Evolutionary conservation across 805 yeast species (phyloP).

Genomic region (Clavispora vitiphila): DNA sequence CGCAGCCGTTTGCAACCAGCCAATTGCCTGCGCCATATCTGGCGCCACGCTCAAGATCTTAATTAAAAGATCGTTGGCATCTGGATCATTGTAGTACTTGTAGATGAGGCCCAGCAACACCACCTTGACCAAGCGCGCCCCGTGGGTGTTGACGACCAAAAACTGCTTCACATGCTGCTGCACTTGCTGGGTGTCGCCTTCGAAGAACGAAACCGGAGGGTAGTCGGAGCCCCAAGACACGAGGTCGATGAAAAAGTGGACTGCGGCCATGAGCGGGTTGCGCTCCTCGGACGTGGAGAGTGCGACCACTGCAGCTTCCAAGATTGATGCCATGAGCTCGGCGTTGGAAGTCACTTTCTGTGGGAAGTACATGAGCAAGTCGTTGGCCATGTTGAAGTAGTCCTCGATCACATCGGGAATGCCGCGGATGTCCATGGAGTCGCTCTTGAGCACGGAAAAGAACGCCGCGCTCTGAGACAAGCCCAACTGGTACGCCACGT

Average conservation of each 20-base stretch:
- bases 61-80: constrained; percentile 68
- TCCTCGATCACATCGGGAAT: constrained; percentile 78
- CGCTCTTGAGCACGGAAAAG: constrained; percentile 33
- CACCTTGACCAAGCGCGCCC: constrained; percentile 49
- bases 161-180: constrained; percentile 51
- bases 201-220: constrained; percentile 72
- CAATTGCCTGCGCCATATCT: constrained; percentile 36
- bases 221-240: constrained; percentile 77
- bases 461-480: constrained; percentile 60
- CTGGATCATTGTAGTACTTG: constrained; percentile 68
- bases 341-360: constrained; percentile 41
- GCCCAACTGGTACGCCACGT: constrained; percentile 71
- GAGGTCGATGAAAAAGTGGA: constrained; percentile 78
- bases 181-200: constrained; percentile 35
- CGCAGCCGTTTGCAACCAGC: constrained; percentile 62
- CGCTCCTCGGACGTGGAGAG: constrained; percentile 52
- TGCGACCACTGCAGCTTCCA: constrained; percentile 55
- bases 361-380: constrained; percentile 72
- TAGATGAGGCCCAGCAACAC: constrained; percentile 65
- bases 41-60: constrained; percentile 54
- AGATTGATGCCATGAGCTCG: constrained; percentile 46
- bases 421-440: constrained; percentile 28
- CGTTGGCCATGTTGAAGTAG: constrained; percentile 75
- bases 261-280: constrained; percentile 63
- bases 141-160: constrained; percentile 41